Base-by-base conservation (phyloP, 2,329 filamentous ascomycete species). In the Fusarium tupiense region DNA sequence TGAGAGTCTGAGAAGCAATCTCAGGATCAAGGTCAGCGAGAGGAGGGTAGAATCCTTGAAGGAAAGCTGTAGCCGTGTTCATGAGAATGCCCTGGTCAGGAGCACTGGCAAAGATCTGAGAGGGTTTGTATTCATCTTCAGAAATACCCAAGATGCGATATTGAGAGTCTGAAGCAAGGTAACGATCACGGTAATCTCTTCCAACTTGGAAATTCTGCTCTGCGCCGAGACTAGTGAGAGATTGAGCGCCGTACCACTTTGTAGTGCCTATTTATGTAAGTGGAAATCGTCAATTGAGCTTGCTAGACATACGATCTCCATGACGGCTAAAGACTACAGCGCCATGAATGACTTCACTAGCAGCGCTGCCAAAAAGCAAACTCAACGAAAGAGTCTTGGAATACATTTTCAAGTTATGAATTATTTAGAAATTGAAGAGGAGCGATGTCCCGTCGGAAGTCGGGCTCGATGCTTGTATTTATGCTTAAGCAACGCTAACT, bases 11-110 rank as follows among this genome's bases (percentile, higher is more conserved):
- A 11, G 73, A 77, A 6, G 77, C 78, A 20, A 81, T 67, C 29
- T 80, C 72, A 4, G 77, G 72, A 8, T 78, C 72, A 2, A 79
- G 71, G 16, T 76, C 77, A 13, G 72, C 71, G 2, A 82, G 75
- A 7, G 81, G 81, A 46, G 81, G 81, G 41, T 83, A 83, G 8
- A 82, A 73, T 37, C 81, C 81, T 66, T 83, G 81, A 3, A 83
- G 76, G 64, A 83, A 83, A 10, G 80, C 77, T 2, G 81, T 83
- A 8, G 81, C 81, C 2, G 81, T 82, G 67, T 79, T 81, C 54
- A 79, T 67, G n/a, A 83, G 73, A 31, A 82, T 80, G 57, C 73
- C 77, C 49, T 80, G 74, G 47, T 82, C 78, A 6, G 81, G 81
- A 6, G 80, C 79, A 56, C 77, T 81, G 40, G 80, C 81, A 50